Percentiles rank a stretch among this genome's conserved stretches.
These are phyloP conservation scores for Escovopsis weberi DNA, from an alignment of 2,329 filamentous ascomycete species.

Conservation along the genomic window DNA sequence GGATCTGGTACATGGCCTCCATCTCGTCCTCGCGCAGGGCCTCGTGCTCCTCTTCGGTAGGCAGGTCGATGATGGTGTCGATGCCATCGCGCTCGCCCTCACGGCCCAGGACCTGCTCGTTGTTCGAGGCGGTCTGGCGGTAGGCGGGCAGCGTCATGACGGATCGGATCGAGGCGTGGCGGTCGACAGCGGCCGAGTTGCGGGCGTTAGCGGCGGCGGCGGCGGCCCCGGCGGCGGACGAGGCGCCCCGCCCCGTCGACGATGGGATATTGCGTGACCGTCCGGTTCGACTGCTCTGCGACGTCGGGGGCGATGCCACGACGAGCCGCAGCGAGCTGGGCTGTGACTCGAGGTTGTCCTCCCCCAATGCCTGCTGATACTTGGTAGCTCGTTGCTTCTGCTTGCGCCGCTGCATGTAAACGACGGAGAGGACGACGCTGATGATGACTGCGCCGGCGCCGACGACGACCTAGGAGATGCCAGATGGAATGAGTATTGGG, in stretches of 20 bases:
- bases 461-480: slow-evolving; percentile 1
- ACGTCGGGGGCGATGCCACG: slow-evolving; percentile 6
- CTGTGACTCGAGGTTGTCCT: slow-evolving; percentile 12
- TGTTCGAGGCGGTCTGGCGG: slow-evolving; percentile 53
- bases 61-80: slow-evolving; percentile 77
- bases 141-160: slow-evolving; percentile 90
- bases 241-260: background rate
- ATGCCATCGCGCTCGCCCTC: slow-evolving; percentile 88
- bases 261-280: background rate
- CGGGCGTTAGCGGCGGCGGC: slow-evolving; percentile 8
- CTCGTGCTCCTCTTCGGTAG: slow-evolving; percentile 68
- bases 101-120: slow-evolving; percentile 69
- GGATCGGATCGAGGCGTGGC: slow-evolving; percentile 78
- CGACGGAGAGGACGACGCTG: background rate
- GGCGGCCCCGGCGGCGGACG: background rate
- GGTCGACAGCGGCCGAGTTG: slow-evolving; percentile 42
- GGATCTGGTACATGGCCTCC: slow-evolving; percentile 83
- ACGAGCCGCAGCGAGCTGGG: slow-evolving; percentile 14
- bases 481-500: slow-evolving; percentile 3
- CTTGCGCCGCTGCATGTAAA: slow-evolving; percentile 7
- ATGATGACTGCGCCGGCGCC: background rate
- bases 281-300: no score
- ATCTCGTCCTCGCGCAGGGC: slow-evolving; percentile 73
- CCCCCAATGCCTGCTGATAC: slow-evolving; percentile 19
- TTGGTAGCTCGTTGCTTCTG: slow-evolving; percentile 6